Evolutionary conservation across 768 basidiomycete genomes (phyloP), one percentile per base, ranked within the genome.

Genomic region (Boletus speciosus): DNA sequence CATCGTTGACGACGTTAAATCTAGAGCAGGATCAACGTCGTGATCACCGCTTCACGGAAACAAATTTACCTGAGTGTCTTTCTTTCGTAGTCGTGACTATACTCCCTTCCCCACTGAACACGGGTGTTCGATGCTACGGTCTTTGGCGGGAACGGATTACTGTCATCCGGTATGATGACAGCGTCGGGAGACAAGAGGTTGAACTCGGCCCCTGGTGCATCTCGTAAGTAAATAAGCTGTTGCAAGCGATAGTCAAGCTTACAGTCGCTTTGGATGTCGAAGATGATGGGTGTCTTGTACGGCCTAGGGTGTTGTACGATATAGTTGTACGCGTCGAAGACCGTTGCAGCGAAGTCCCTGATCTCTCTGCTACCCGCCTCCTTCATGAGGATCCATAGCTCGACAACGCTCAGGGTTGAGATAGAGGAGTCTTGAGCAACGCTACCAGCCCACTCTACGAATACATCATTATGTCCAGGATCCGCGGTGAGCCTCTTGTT

Each of bases 71-170:
- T 50, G 44, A 58, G 56, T 16, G 54, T 55, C 54, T 32, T 32
- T 2, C 48, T 31, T 15, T 47, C 12, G 8, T 38, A 56, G 3
- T 45, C 3, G 34, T 54, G 56, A n/a, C 47, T 57, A 41, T 36
- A 5, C 34, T 54, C 56, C n/a, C 4, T 35, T 14, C 56, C 47
- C 52, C 56, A 57, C n/a, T 49, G 52, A n/a, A 57, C 56, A 39
- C 47, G 53, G n/a, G 56, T 57, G 19, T 55, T 49, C 6, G 54
- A 29, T 15, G 37, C 47, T 2, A 50, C 53, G 9, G 48, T 57
- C 11, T 29, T 50, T 19, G 3, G 6, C 7, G 47, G 53, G 42
- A 35, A 55, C n/a, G 42, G 38, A 29, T 50, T 6, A 0, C 5
- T 1, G 27, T 5, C 1, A 7, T 57, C 43, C 5, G 54, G 38